Base-by-base conservation (phyloP, 1,139 yeast genomes). In the Suhomyces bolitotheri region DNA sequence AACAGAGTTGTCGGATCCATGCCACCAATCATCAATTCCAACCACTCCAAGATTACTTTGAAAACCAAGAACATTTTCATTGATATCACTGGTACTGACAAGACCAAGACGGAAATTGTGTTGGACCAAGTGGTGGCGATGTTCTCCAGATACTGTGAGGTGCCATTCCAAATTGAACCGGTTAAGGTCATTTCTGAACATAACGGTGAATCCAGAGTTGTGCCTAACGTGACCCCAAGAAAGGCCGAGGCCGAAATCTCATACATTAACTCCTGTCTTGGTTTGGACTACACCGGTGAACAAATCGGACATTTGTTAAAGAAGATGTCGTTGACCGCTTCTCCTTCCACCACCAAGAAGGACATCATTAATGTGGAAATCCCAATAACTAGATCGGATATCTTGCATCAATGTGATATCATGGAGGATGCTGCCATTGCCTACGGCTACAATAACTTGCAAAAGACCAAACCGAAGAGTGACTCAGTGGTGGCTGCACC, bases 341-440 rank as follows among this genome's bases (percentile, higher is more conserved):
- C 61, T 20, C 79, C 80, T 21, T 67, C 82, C 4, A 42, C 64
- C 5, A 53, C 60, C 4, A 75, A 79, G 46, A 51, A 68, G 14
- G 74, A 80, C 46, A 48, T 76, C 26, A 57, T 90, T 39, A 81
- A 83, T 39, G 95, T 92, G 37, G 60, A 67, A 29, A 78, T 92
- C 43, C 98, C 99, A 48, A 82, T 88, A 51, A 92, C 98, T 29
- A 82, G 99, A 69, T 82, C 97, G 7, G 99, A 94, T 63, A 78
- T 94, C 45, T 76, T 94, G 55, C 99, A 94, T 64, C 96, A 89
- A 62, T 92, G 98, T 73, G 99, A 94, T 64, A 84, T 94, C 50
- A 86, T 94, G 96, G 99, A 94, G 65, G 99, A 94, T 62, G 96
- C 90, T 31, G 98, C 97, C 34, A 84, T 94, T 58, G 95, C 89